Evolutionary conservation across 495 filamentous ascomycete species (phyloP).

Genomic region (Neurospora discreta): DNA sequence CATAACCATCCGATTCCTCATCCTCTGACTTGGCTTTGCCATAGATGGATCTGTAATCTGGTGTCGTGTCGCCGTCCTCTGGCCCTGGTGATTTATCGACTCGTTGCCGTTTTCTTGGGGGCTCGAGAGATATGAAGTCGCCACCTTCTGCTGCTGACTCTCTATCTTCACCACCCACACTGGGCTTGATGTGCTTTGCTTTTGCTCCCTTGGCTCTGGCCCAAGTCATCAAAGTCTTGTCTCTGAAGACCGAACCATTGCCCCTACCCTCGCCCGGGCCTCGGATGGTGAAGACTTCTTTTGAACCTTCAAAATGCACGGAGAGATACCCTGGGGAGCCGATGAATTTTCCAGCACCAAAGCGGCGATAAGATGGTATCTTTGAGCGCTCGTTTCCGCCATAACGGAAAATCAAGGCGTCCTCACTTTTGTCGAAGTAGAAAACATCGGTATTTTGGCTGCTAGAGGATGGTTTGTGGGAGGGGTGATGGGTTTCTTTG

Average conservation of each 20-base stretch:
- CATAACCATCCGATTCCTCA: constrained; percentile 31
- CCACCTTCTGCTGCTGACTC: constrained; percentile 7
- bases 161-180: not conserved
- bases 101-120: constrained; percentile 32
- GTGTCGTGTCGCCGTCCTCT: constrained; percentile 33
- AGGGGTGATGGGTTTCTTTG: not conserved
- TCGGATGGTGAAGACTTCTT: constrained; percentile 27
- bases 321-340: constrained; percentile 25
- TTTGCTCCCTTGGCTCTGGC: constrained; percentile 14
- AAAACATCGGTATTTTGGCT: constrained; percentile 16
- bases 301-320: constrained; percentile 23
- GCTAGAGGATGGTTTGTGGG: not conserved
- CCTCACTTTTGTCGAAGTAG: constrained; percentile 31
- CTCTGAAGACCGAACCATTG: constrained; percentile 25
- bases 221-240: constrained; percentile 21
- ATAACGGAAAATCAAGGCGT: constrained; percentile 33
- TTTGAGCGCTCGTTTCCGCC: constrained; percentile 28
- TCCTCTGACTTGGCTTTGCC: constrained; percentile 42
- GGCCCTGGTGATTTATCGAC: constrained; percentile 10
- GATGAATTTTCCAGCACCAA: constrained; percentile 28
- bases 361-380: constrained; percentile 31
- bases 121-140: constrained; percentile 26
- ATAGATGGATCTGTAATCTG: constrained; percentile 61
- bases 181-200: constrained; percentile 18
- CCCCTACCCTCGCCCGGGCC: constrained; percentile 9